Evolutionary conservation across 495 filamentous ascomycete genomes (phyloP).

Genomic region (Tetracladium setigerum): DNA sequence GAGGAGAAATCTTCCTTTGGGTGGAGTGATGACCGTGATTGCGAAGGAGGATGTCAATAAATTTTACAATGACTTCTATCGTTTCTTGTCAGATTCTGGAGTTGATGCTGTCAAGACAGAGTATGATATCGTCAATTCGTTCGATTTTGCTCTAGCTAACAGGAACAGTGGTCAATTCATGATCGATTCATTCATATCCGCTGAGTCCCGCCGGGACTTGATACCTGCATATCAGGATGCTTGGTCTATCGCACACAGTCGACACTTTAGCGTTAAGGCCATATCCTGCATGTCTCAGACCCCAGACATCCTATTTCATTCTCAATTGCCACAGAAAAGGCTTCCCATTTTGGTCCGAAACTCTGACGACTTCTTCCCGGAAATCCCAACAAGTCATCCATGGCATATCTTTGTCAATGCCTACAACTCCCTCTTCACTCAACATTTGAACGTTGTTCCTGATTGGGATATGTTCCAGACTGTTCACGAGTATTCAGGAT

Average conservation of each 20-base stretch:
- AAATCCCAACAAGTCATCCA: conserved; percentile 66
- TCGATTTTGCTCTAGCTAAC: not conserved
- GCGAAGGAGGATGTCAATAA: conserved; percentile 58
- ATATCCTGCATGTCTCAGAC: conserved; percentile 92
- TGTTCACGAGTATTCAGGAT: conserved; percentile 60
- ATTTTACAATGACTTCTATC: conserved; percentile 91
- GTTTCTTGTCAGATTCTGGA: conserved; percentile 58
- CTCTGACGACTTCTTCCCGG: conserved; percentile 90
- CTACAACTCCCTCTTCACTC: conserved; percentile 78
- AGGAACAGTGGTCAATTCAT: conserved; percentile 62
- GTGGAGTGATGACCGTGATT: conserved; percentile 65
- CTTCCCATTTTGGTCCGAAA: conserved; percentile 70
- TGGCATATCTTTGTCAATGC: conserved; percentile 96
- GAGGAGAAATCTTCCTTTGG: conserved; percentile 43
- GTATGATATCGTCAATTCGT: conserved; percentile 2
- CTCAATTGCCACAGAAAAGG: conserved; percentile 65
- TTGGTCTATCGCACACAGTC: conserved; percentile 70
- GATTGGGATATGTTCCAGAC: conserved; percentile 99
- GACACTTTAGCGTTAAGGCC: conserved; percentile 65
- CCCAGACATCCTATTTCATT: conserved; percentile 77
- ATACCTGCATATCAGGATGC: conserved; percentile 75
- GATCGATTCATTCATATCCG: conserved; percentile 64
- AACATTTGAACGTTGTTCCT: conserved; percentile 48
- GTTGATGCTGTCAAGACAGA: conserved; percentile 77
- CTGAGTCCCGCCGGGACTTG: conserved; percentile 58